These are phyloP conservation scores for Erythrobasidium hasegawianum DNA, from an alignment of 1,284 basidiomycete species.

Conservation along the genomic window DNA sequence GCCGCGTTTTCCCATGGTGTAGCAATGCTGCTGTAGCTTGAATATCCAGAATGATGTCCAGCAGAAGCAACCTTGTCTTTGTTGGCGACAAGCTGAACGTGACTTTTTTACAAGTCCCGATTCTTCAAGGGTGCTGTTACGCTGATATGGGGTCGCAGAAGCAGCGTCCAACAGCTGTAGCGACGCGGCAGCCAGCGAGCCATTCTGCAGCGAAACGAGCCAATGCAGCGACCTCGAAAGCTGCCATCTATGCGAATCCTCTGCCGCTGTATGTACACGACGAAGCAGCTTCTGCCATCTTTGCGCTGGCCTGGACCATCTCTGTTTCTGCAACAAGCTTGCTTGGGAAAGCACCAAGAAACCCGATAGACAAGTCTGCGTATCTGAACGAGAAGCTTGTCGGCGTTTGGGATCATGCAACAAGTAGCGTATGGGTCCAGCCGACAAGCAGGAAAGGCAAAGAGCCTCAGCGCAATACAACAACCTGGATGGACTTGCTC, in stretches of 20 bases:
- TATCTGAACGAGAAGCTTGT: slow-evolving; percentile 25
- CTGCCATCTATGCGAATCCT: slow-evolving; percentile 19
- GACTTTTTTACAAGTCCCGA: too few relatives aligned
- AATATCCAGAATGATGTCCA: too few relatives aligned
- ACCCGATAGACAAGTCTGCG: slow-evolving; percentile 5
- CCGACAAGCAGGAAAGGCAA: slow-evolving; percentile 6
- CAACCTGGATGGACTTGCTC: slow-evolving; percentile 53
- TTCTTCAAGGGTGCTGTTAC: too few relatives aligned
- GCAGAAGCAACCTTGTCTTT: too few relatives aligned
- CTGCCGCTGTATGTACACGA: slow-evolving; percentile 17
- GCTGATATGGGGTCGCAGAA: background rate
- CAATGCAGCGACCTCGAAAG: background rate
- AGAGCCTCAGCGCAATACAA: background rate
- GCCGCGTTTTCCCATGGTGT: slow-evolving; percentile 13
- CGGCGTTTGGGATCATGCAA: slow-evolving; percentile 20
- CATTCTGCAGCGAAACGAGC: background rate
- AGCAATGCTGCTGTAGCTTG: too few relatives aligned
- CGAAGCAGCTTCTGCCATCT: background rate
- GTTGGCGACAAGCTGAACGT: too few relatives aligned
- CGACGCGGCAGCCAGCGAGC: background rate
- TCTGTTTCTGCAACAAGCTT: background rate
- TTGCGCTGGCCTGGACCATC: background rate
- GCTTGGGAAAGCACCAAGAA: slow-evolving; percentile 4
- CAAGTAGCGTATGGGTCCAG: slow-evolving; percentile 26
- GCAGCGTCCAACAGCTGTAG: background rate